These are phyloP conservation scores for Aspergillus melleus DNA, from an alignment of 2,329 filamentous ascomycete species.

Conservation along the genomic window DNA sequence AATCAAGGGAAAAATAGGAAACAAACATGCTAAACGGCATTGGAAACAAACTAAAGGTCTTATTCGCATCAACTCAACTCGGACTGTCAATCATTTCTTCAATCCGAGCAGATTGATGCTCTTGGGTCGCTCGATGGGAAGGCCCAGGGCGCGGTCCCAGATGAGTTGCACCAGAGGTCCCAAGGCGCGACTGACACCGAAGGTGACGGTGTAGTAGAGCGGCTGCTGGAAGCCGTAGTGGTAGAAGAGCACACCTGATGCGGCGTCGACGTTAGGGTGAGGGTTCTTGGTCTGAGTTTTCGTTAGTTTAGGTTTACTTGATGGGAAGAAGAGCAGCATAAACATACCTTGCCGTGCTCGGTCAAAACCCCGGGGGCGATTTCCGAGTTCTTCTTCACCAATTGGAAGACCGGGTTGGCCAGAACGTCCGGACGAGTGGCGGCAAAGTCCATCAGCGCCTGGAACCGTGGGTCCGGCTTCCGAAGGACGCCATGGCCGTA, in stretches of 20 bases:
- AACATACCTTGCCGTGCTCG: conserved; percentile 79
- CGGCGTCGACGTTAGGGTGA: conserved; percentile 94
- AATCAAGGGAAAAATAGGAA: background rate
- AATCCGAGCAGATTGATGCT: conserved; percentile 91
- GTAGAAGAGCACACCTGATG: conserved; percentile 92
- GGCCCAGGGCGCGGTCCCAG: conserved; percentile 89
- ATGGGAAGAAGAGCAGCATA: background rate
- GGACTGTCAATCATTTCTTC: conserved; percentile 55
- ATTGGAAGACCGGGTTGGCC: conserved; percentile 83
- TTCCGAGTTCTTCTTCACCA: conserved; percentile 90
- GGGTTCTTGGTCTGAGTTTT: conserved; percentile 78
- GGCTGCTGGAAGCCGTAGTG: conserved; percentile 98
- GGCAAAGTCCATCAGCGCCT: conserved; percentile 96
- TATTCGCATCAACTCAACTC: background rate
- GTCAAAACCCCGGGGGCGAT: conserved; percentile 87
- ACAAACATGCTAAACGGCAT: background rate
- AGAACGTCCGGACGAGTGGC: conserved; percentile 80
- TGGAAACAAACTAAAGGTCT: background rate
- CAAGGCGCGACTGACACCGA: conserved; percentile 67
- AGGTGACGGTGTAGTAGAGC: conserved; percentile 81
- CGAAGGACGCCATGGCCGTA: conserved; percentile 95
- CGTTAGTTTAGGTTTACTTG: conserved; percentile 4
- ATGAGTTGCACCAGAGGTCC: conserved; percentile 92
- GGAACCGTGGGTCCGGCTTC: conserved; percentile 95
- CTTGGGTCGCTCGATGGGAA: conserved; percentile 97